These are phyloP conservation scores for Lobosporangium transversale DNA, from an alignment of 192 early-diverging fungal genomes.

Conservation along the genomic window DNA sequence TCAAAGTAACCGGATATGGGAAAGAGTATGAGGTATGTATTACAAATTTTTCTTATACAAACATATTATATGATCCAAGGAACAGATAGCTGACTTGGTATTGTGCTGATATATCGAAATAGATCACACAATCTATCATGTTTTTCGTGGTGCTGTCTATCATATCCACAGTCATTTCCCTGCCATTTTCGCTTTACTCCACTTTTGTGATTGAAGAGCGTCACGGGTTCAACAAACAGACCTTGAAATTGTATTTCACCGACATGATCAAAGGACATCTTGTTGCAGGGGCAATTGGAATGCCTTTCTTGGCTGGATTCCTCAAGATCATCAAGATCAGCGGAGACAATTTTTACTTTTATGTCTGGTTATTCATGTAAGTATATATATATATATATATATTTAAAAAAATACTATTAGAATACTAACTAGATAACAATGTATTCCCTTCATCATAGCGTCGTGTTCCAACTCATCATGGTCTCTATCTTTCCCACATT, in stretches of 20 bases:
- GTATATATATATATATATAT: background rate
- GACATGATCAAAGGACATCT: slow-evolving; percentile 81
- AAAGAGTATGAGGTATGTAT: slow-evolving; percentile 77
- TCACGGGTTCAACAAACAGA: slow-evolving; percentile 98
- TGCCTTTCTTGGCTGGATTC: slow-evolving; percentile 82
- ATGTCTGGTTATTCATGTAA: slow-evolving; percentile 92
- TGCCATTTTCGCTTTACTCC: slow-evolving; percentile 87
- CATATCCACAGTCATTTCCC: slow-evolving; percentile 68
- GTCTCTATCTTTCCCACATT: slow-evolving; percentile 91
- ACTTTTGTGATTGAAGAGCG: slow-evolving; percentile 96
- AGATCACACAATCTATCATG: slow-evolving; percentile 87
- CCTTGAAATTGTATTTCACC: slow-evolving; percentile 77
- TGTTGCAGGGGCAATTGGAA: slow-evolving; percentile 76
- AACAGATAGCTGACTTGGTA: no score
- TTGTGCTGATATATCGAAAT: no score
- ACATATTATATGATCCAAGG: no score
- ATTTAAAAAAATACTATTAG: background rate
- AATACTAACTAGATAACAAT: no score
- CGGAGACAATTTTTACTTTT: slow-evolving; percentile 88
- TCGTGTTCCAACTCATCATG: slow-evolving; percentile 75
- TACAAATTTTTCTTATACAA: no score
- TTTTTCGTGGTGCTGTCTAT: slow-evolving; percentile 72
- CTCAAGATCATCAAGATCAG: slow-evolving; percentile 84
- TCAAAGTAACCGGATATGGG: slow-evolving; percentile 62
- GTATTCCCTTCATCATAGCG: slow-evolving; percentile 38